Percentiles rank a stretch among this genome's conserved stretches.
phyloP scores from a whole-genome alignment of 768 basidiomycete genomes.

The Gymnopilus junonius region DNA sequence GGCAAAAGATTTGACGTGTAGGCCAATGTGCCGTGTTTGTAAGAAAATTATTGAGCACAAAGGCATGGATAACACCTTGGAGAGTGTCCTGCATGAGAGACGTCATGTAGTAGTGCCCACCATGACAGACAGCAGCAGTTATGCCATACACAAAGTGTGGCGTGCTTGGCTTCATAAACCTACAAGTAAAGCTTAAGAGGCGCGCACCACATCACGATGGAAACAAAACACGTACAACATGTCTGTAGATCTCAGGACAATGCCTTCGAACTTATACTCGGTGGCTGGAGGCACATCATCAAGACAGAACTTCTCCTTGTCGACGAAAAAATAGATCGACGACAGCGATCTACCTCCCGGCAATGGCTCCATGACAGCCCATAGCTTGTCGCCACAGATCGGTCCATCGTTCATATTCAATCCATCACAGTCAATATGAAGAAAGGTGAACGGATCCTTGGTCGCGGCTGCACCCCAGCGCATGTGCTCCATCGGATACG shows the following conservation, averaged over 20 bases:
- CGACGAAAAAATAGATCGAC: not conserved
- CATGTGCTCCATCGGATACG: not conserved
- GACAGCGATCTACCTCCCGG: not conserved
- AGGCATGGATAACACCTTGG: slow-evolving; percentile 1
- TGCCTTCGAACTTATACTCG: not conserved
- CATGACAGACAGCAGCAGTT: not conserved
- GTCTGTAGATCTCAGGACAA: not conserved
- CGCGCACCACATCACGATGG: too few species aligned
- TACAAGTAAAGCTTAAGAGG: not conserved
- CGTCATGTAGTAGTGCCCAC: not conserved
- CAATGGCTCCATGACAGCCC: not conserved
- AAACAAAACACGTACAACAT: not conserved
- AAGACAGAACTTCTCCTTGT: not conserved
- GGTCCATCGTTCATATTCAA: not conserved
- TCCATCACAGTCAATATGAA: not conserved
- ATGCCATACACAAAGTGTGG: not conserved
- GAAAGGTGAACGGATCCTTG: not conserved
- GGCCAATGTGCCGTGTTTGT: slow-evolving; percentile 5
- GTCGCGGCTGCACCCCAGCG: not conserved
- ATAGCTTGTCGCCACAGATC: not conserved
- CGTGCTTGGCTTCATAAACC: not conserved
- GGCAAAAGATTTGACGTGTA: not conserved
- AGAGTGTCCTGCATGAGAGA: slow-evolving; percentile 1
- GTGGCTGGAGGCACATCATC: not conserved
- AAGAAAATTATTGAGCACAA: slow-evolving; percentile 1